Evolutionary conservation across 2,329 filamentous ascomycete species (phyloP).

Genomic region (Colletotrichum sublineola): DNA sequence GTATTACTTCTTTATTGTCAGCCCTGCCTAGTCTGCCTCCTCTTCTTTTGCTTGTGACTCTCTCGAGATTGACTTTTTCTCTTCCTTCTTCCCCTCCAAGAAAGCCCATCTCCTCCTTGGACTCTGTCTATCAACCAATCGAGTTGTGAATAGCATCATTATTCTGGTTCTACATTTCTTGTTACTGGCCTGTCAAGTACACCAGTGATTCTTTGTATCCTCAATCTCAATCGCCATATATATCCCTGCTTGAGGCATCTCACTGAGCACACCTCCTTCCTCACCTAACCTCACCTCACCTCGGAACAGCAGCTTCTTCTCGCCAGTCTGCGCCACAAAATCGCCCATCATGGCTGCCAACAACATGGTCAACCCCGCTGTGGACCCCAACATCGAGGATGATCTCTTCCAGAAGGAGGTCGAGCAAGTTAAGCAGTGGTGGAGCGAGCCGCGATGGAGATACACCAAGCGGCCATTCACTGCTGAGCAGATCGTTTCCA

Average conservation of each 20-base stretch:
- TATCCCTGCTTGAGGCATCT: background rate
- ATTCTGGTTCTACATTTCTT: constrained; percentile 12
- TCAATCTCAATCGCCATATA: background rate
- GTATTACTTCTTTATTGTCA: constrained; percentile 29
- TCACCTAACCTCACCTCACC: background rate
- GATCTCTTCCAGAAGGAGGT: constrained; percentile 85
- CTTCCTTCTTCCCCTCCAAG: constrained; percentile 35
- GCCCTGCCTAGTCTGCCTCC: constrained; percentile 7
- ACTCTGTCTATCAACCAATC: constrained; percentile 18
- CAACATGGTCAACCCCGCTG: constrained; percentile 71
- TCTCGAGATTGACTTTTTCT: constrained; percentile 38
- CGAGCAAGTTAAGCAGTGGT: constrained; percentile 92
- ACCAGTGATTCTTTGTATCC: background rate
- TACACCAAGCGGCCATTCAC: constrained; percentile 94
- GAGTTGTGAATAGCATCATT: constrained; percentile 41
- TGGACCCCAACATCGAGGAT: constrained; percentile 70
- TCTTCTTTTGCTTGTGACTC: constrained; percentile 44
- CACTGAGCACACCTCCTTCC: background rate
- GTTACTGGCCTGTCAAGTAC: constrained; percentile 3
- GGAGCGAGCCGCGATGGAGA: constrained; percentile 91
- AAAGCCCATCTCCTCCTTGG: constrained; percentile 25
- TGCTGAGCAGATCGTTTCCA: constrained; percentile 95
- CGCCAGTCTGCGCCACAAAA: background rate
- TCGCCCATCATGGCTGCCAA: constrained; percentile 67
- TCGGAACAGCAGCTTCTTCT: constrained; percentile 8